Percentiles rank a stretch among this genome's conserved stretches.
Conservation (phyloP, 352 stramenopile genomes). For the Phytophthora syringae region DNA sequence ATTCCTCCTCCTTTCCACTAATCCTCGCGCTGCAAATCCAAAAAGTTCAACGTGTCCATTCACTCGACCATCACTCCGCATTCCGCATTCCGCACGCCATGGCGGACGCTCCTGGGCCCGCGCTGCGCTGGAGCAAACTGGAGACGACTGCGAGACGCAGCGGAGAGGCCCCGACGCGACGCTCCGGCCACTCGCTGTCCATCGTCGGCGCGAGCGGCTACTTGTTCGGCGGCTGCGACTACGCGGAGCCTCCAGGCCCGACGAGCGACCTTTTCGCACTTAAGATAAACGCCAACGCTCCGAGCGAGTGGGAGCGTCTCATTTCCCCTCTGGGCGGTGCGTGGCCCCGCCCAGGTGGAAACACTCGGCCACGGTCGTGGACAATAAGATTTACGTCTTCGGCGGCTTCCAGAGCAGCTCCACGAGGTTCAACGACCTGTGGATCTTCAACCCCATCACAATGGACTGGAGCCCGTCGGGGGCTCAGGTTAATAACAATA, state of each 20-base stretch:
- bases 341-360: conserved; percentile 82
- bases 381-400: conserved; percentile 94
- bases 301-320: conserved; percentile 81
- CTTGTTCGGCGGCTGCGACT: conserved; percentile 94
- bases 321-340: conserved; percentile 34
- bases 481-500: conserved; percentile 5
- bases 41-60: conserved; percentile 26
- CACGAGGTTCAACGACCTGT: conserved; percentile 95
- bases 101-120: conserved; percentile 15
- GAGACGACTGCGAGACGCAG: conserved; percentile 62
- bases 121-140: conserved; percentile 64
- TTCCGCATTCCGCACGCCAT: conserved; percentile 14
- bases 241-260: conserved; percentile 86
- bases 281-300: conserved; percentile 74
- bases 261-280: conserved; percentile 95
- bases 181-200: conserved; percentile 94
- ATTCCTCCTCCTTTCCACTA: conserved; percentile 17
- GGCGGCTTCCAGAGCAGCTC: conserved; percentile 93
- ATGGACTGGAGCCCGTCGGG: conserved; percentile 90
- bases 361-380: conserved; percentile 90
- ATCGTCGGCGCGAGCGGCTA: conserved; percentile 90
- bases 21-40: conserved; percentile 1
- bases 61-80: conserved; percentile 17
- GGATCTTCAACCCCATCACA: conserved; percentile 95
- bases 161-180: conserved; percentile 86